Evolutionary conservation across 257 asterid genomes (phyloP).

Genomic region (Petunia axillaris): DNA sequence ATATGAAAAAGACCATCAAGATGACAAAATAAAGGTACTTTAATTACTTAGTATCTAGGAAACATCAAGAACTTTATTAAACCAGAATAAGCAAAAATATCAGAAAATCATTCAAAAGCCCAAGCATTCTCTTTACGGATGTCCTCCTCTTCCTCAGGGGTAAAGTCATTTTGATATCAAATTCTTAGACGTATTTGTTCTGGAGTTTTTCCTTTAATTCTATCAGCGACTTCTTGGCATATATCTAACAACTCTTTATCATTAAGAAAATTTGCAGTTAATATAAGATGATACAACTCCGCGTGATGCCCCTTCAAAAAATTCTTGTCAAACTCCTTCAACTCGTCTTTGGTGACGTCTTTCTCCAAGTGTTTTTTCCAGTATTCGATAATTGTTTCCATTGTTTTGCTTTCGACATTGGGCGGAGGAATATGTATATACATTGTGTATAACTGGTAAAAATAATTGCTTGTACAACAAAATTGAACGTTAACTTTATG

Average conservation of each 20-base stretch:
- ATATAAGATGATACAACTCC: background rate
- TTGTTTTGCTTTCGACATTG: background rate
- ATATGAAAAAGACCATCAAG: no score
- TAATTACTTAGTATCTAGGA: no score
- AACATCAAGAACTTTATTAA: no score
- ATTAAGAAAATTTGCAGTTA: background rate
- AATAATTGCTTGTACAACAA: no score
- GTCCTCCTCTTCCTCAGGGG: constrained; percentile 15
- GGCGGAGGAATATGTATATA: background rate
- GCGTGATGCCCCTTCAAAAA: background rate
- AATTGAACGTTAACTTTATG: no score
- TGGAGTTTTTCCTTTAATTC: background rate
- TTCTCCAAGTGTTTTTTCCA: background rate
- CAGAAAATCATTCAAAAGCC: no score
- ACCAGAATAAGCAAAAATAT: no score
- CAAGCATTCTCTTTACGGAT: no score
- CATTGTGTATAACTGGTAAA: no score
- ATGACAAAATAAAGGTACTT: no score
- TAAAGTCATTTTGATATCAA: constrained; percentile 16
- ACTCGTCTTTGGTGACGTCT: background rate
- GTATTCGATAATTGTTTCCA: background rate
- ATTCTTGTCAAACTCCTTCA: background rate
- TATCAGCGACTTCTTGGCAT: background rate
- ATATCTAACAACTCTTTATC: background rate
- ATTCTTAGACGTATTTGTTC: background rate